A percentile compares a stretch with the other conserved stretches of the same genome.
phyloP scores from a whole-genome alignment of 768 basidiomycete genomes.

The Tephrocybe rancida region DNA sequence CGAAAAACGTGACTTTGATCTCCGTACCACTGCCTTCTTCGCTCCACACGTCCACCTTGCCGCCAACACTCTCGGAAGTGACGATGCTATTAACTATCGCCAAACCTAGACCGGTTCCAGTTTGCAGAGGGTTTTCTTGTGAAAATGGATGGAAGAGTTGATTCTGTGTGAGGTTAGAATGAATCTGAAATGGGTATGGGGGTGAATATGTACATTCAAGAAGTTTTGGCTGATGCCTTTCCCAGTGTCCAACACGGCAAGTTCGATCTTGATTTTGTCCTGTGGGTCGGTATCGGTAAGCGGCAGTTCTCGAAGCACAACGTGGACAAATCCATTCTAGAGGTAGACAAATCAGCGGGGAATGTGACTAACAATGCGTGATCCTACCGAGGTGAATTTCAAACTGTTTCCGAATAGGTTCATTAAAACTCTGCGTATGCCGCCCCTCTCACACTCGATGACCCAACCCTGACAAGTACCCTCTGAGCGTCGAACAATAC shows the following conservation, averaged over 20 bases:
- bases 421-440: conserved; percentile 90
- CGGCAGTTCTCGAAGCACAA: conserved; percentile 76
- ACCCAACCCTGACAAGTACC: conserved; percentile 69
- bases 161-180: conserved; percentile 49
- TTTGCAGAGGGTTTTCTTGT: conserved; percentile 92
- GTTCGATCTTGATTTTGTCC: conserved; percentile 73
- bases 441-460: conserved; percentile 88
- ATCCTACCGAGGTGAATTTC: conserved; percentile 83
- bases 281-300: conserved; percentile 52
- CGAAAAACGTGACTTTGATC: conserved; percentile 83
- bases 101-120: conserved; percentile 91
- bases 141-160: conserved; percentile 97
- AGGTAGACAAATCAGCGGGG: background rate
- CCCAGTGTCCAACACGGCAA: conserved; percentile 87
- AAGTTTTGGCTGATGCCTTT: conserved; percentile 97
- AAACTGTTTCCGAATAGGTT: conserved; percentile 93
- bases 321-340: conserved; percentile 86
- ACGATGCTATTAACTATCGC: conserved; percentile 96
- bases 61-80: conserved; percentile 80
- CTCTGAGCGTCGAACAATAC: conserved; percentile 1
- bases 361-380: background rate
- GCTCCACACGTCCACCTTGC: conserved; percentile 94
- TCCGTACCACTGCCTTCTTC: conserved; percentile 90
- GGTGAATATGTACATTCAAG: conserved; percentile 59
- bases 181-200: conserved; percentile 1